These are phyloP conservation scores for Apiotrichum domesticum DNA, from an alignment of 1,284 basidiomycete species.

Conservation along the genomic window DNA sequence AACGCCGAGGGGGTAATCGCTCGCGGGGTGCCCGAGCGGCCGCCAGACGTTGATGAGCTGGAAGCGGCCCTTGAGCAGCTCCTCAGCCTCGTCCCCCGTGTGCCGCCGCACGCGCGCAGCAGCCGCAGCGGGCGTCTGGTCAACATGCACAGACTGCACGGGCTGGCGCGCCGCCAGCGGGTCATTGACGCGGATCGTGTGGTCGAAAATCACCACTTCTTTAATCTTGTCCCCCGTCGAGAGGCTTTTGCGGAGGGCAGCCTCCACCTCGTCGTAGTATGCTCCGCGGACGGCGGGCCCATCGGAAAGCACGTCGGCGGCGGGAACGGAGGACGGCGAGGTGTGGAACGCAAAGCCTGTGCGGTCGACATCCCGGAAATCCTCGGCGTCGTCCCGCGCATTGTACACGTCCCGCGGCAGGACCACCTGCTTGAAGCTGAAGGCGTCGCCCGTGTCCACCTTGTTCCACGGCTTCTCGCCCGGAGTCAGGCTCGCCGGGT, in stretches of 20 bases:
- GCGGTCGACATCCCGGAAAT: constrained; percentile 15
- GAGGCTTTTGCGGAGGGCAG: constrained; percentile 11
- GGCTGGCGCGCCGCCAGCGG: constrained; percentile 13
- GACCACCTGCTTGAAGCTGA: neutral
- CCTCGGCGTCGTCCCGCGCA: constrained; percentile 10
- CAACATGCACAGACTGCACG: constrained; percentile 16
- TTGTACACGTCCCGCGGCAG: constrained; percentile 10
- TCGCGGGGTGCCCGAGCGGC: constrained; percentile 10
- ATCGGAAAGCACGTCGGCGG: constrained; percentile 7
- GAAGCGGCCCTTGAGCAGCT: constrained; percentile 13
- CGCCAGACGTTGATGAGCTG: constrained; percentile 24
- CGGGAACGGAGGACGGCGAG: constrained; percentile 6
- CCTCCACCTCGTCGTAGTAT: constrained; percentile 16
- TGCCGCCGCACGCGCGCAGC: constrained; percentile 12
- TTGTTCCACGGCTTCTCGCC: constrained; percentile 14
- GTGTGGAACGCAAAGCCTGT: constrained; percentile 18
- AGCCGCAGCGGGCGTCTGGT: constrained; percentile 18
- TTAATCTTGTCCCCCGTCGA: constrained; percentile 7
- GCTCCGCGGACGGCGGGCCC: constrained; percentile 4
- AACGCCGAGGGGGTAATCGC: constrained; percentile 14
- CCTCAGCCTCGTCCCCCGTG: constrained; percentile 12
- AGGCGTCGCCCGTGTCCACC: constrained; percentile 7
- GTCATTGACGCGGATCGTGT: constrained; percentile 17
- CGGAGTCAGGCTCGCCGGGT: constrained; percentile 4
- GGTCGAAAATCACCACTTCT: constrained; percentile 15